A percentile compares a stretch with the other conserved stretches of the same genome.
phyloP scores from a whole-genome alignment of 1,284 basidiomycete genomes.

The Ustilago trichophora region DNA sequence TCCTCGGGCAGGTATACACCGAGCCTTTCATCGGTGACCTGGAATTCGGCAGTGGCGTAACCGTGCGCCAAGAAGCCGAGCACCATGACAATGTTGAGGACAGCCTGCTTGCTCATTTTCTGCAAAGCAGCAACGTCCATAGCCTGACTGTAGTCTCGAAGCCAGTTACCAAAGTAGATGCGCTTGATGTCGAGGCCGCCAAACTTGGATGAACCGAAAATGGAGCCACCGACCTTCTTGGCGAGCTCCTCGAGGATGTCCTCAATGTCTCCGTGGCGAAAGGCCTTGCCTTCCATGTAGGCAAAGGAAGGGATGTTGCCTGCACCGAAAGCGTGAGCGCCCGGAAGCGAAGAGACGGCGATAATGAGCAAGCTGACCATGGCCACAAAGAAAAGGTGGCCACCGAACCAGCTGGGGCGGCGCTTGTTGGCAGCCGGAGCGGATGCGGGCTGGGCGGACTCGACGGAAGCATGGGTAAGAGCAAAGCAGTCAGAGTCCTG shows the following conservation, averaged over 20 bases:
- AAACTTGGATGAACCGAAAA: constrained; percentile 58
- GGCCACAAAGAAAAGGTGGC: constrained; percentile 37
- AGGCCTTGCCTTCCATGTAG: constrained; percentile 57
- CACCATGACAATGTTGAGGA: constrained; percentile 84
- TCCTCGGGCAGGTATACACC: constrained; percentile 86
- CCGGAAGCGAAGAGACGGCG: constrained; percentile 36
- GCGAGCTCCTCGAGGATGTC: constrained; percentile 55
- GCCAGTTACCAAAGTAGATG: constrained; percentile 63
- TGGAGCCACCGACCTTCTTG: constrained; percentile 53
- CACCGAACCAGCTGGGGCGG: constrained; percentile 28
- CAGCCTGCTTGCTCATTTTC: constrained; percentile 72
- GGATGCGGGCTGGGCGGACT: background rate
- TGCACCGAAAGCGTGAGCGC: constrained; percentile 55
- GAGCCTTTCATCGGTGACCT: constrained; percentile 86
- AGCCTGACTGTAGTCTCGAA: constrained; percentile 59
- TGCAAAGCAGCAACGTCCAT: constrained; percentile 73
- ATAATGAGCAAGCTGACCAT: constrained; percentile 36
- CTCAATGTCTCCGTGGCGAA: constrained; percentile 60
- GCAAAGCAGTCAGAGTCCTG: constrained; percentile 15
- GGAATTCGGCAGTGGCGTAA: constrained; percentile 75
- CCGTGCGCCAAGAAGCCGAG: constrained; percentile 70
- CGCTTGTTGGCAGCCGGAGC: constrained; percentile 1
- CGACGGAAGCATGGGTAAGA: background rate
- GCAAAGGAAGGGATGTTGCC: constrained; percentile 59
- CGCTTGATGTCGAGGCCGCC: constrained; percentile 63